Base-by-base conservation (phyloP, 2,329 filamentous ascomycete species). In the Fusarium pseudocircinatum region DNA sequence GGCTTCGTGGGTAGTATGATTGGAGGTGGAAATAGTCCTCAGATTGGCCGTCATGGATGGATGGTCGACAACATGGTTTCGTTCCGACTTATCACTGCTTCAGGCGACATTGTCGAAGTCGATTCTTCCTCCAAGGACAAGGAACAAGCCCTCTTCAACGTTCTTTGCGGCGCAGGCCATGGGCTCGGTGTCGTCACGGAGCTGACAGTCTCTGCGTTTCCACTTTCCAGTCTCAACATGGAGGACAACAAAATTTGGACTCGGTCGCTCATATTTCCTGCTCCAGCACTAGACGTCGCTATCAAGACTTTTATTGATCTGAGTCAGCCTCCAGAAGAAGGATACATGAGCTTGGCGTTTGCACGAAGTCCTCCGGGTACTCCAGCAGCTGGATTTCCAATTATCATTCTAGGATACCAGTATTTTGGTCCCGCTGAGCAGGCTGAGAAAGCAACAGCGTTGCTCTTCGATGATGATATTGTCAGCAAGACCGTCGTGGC, bases 81-180 rank as follows among this genome's bases (percentile, higher is more conserved):
- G 0, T 77, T 81, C 9, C 78, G 77, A 2, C 30, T 83, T 7
- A 53, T 82, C 6, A 79, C 78, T 0, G 69, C 75, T 4, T 32
- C 52, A 7, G 76, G 77, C 0, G 56, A 73, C 1, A 7, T 69
- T 1, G 7, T 78, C 1, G 69, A 77, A 2, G 59, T 80, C 1
- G 67, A 59, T 22, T 28, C 64, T 5, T 64, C 73, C 1, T 66
- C 69, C 4, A 26, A 60, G 0, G 75, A 67, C 2, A 76, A 77
- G 5, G 79, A 82, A 4, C 70, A 72, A 13, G 62, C 63, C 1
- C 67, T 83, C 0, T 83, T 81, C 69, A 67, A 80, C 15, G 73
- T 74, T 5, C 69, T 83, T 3, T 74, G 81, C 22, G 82, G 82
- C 6, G 81, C 78, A 11, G 82, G 82, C 1, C 79, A 80, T 28